Percentiles rank a stretch among this genome's conserved stretches.
These are phyloP conservation scores for Penicillium psychrosexuale DNA, from an alignment of 2,329 filamentous ascomycete species.

Conservation along the genomic window DNA sequence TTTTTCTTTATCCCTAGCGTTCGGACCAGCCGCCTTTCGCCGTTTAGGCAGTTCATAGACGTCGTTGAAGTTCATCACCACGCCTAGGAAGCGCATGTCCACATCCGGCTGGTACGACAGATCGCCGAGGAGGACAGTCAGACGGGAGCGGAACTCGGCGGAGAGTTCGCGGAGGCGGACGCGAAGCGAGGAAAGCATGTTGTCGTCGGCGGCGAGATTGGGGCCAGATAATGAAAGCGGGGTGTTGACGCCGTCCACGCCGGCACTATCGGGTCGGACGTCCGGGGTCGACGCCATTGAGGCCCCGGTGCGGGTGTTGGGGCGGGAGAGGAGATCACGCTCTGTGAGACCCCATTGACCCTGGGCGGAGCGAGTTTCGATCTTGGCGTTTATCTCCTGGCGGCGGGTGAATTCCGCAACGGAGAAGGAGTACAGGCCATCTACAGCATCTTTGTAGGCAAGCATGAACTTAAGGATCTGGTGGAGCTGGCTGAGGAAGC, in stretches of 20 bases:
- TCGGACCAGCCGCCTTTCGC: conserved; percentile 37
- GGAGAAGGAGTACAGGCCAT: conserved; percentile 90
- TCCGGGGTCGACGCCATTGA: conserved; percentile 32
- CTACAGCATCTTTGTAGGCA: conserved; percentile 85
- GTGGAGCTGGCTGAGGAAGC: conserved; percentile 86
- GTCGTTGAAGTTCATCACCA: conserved; percentile 99
- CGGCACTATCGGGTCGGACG: conserved; percentile 18
- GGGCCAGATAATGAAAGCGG: conserved; percentile 41
- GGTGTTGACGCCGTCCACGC: conserved; percentile 29
- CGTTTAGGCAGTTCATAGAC: conserved; percentile 78
- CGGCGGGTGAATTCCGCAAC: conserved; percentile 89
- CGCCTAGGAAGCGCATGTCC: conserved; percentile 91
- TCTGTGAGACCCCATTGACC: conserved; percentile 64
- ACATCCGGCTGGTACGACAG: conserved; percentile 89
- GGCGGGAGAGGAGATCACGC: conserved; percentile 43
- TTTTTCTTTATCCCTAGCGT: conserved; percentile 34
- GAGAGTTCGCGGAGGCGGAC: conserved; percentile 70
- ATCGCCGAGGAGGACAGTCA: conserved; percentile 83
- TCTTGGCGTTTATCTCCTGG: conserved; percentile 78
- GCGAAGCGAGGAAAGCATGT: conserved; percentile 71
- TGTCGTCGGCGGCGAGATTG: conserved; percentile 47
- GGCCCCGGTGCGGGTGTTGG: conserved; percentile 26
- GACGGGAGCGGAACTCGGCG: conserved; percentile 69
- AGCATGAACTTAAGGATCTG: conserved; percentile 94
- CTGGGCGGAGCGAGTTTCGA: conserved; percentile 63